Conservation (phyloP, 768 basidiomycete genomes). For the Termitomyces sp. region DNA sequence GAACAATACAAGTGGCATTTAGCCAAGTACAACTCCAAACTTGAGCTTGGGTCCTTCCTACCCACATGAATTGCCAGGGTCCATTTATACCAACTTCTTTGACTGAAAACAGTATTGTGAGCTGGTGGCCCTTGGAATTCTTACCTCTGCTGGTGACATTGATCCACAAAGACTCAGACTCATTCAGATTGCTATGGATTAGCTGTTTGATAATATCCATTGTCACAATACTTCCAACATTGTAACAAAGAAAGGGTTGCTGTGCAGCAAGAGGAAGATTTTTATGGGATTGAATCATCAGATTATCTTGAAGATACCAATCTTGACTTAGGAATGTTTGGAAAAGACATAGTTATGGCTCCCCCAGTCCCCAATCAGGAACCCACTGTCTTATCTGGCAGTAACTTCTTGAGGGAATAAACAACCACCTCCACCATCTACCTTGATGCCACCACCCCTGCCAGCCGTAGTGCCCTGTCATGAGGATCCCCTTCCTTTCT, state of each 20-base stretch:
- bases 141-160: fast-evolving
- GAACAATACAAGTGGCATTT: background rate
- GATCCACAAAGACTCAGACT: background rate
- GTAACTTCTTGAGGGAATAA: too few species aligned
- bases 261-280: background rate
- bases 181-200: background rate
- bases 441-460: too few species aligned
- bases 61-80: background rate
- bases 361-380: too few species aligned
- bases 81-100: background rate
- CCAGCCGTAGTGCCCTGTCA: too few species aligned
- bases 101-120: background rate
- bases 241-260: background rate
- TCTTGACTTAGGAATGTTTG: too few species aligned
- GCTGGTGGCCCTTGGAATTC: background rate
- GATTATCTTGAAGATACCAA: too few species aligned
- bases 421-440: too few species aligned
- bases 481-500: too few species aligned
- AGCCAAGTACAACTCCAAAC: background rate
- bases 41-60: background rate
- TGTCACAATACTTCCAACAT: background rate
- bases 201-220: background rate
- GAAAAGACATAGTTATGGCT: too few species aligned
- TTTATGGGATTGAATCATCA: too few species aligned
- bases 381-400: too few species aligned